Evolutionary conservation across 2,329 filamentous ascomycete genomes (phyloP).

Genomic region (Elsinoe perseae): DNA sequence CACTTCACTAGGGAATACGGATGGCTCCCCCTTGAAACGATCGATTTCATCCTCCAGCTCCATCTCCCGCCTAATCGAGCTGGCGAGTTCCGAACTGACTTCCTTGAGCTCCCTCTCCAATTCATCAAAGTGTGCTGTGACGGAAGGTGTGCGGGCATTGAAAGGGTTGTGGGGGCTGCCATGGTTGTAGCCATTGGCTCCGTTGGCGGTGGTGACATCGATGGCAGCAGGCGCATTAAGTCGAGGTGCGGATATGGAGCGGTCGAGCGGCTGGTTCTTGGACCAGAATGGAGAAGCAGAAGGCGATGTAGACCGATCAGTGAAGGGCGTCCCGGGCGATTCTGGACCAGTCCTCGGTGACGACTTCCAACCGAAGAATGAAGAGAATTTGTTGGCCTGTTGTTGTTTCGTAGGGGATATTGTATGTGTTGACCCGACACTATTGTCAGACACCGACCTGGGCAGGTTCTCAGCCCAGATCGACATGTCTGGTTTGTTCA

Average conservation of each 20-base stretch:
- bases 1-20: slow-evolving; percentile 39
- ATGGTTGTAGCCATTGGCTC: slow-evolving; percentile 40
- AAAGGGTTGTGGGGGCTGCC: slow-evolving; percentile 25
- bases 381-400: slow-evolving; percentile 47
- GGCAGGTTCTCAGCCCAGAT: slow-evolving; percentile 30
- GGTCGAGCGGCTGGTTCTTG: slow-evolving; percentile 29
- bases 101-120: slow-evolving; percentile 91
- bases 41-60: slow-evolving; percentile 93
- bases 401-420: slow-evolving; percentile 28
- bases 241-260: slow-evolving; percentile 18
- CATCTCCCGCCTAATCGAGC: slow-evolving; percentile 90
- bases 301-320: slow-evolving; percentile 53
- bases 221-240: slow-evolving; percentile 37
- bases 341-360: slow-evolving; percentile 49
- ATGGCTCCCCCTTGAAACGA: slow-evolving; percentile 69
- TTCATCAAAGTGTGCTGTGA: slow-evolving; percentile 61
- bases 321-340: slow-evolving; percentile 56
- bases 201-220: slow-evolving; percentile 47
- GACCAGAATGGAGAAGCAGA: slow-evolving; percentile 40
- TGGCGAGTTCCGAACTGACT: slow-evolving; percentile 85
- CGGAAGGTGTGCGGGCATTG: slow-evolving; percentile 23
- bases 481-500: slow-evolving; percentile 28
- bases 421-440: slow-evolving; percentile 21
- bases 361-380: slow-evolving; percentile 61
- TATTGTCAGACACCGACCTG: slow-evolving; percentile 29